Base-by-base conservation (phyloP, 257 asterid species). In the Salvia miltiorrhiza region DNA sequence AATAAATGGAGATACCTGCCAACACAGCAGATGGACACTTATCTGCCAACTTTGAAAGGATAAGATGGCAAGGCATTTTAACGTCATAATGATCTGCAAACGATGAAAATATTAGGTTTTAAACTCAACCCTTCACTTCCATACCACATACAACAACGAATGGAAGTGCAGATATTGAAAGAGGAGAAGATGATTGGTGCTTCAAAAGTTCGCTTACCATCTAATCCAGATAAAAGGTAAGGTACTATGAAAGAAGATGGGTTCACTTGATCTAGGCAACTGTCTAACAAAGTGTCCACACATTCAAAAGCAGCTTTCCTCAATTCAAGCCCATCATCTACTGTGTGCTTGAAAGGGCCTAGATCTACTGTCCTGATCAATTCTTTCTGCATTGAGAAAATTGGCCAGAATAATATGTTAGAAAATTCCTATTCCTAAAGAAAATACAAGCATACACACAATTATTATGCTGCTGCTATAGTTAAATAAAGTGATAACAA, bases 281-380 rank as follows among this genome's bases (percentile, higher is more conserved):
- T 77, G 79, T 94, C 99, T 82, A 94, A 79, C 83, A 94, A 82
- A 60, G 99, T 91, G 78, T 94, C 97, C 37, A 94, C 96, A 63
- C 99, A 94, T 87, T 94, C 99, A 72, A 94, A 94, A 57, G 97
- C 96, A 54, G 97, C 97, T 84, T 94, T 94, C 76, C 99, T 89
- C 81, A 94, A 83, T 78, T 94, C 99, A 69, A 94, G 99, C 76
- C 99, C 99, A 81, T 94, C 99, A 61, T 94, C 99, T 28, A 94
- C 99, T 20, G 97, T 94, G 86, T 94, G 99, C 85, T 94, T 91
- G 88, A 94, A 94, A 74, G 99, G 99, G 71, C 99, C 99, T 32
- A 94, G 83, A 80, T 94, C 97, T 53, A 94, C 97, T n/a, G 96
- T 94, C 81, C 99, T 87, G 76, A 94, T 94, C 89, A 94, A 80